Evolutionary conservation across 2,329 filamentous ascomycete genomes (phyloP), one percentile per base, ranked within the genome.

Genomic region (Colletotrichum australisinense): DNA sequence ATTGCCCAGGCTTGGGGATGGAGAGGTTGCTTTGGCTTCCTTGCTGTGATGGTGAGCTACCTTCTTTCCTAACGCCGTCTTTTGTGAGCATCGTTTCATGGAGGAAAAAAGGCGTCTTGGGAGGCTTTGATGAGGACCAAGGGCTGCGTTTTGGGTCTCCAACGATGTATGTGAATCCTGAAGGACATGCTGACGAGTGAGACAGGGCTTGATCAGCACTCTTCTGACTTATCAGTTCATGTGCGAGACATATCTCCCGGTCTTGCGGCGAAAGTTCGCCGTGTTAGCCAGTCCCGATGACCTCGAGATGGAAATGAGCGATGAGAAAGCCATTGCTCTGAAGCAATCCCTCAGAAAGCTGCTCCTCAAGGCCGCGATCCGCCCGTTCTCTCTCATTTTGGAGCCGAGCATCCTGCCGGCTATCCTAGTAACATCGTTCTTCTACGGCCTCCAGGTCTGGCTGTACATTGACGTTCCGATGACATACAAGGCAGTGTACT

Each of bases 391-490:
- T 11, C 22, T 72, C 8, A 57, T 42, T 16, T 65, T 70, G 11
- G 56, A 65, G 49, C 60, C 56, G 11, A 66, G 60, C 32, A 59
- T 74, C 6, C 12, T 74, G 49, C 57, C 52, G 1, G 71, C 62
- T 7, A 72, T 63, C 30, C 11, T 63, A 38, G 57, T 66, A 19
- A 71, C 14, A 5, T 62, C 67, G n/a, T 74, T 67, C 42, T 74
- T 67, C 63, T 67, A 67, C 38, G 63, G 63, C 19, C 68, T 72
- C 14, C 63, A 72, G 14, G 68, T 67, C 7, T 64, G 58, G 68
- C 24, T 63, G 60, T 72, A 63, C 5, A 72, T 74, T 24, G 68
- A 72, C 8, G 55, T 74, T 8, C 63, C 72, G 11, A 72, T 64
- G 63, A 60, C 58, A 46, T 72, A 67, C 7, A 72, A 68, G 63